Conservation (phyloP, 139 green algal genomes). For the Helicosporidium sp. region DNA sequence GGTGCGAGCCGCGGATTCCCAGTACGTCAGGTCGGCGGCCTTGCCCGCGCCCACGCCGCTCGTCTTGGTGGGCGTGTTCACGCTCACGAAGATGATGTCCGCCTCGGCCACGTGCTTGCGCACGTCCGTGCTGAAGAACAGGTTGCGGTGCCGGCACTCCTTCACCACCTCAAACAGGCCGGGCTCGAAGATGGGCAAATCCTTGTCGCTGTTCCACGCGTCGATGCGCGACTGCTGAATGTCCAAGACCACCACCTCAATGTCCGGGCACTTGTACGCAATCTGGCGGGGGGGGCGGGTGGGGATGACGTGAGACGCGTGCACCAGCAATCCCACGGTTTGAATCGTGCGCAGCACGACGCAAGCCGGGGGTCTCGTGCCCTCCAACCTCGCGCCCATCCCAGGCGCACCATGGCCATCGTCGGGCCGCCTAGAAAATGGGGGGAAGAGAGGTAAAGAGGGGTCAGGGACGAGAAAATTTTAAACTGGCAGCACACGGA, state of each 20-base stretch:
- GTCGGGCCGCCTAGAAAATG: conserved; percentile 28
- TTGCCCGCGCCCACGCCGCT: conserved; percentile 83
- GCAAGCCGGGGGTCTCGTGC: too few species aligned
- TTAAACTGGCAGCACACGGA: too few species aligned
- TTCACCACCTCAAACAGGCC: conserved; percentile 81
- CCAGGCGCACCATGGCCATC: conserved; percentile 39
- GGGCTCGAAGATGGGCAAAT: conserved; percentile 98
- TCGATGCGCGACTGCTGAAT: conserved; percentile 65
- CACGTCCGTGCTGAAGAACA: conserved; percentile 93
- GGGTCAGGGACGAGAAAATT: too few species aligned
- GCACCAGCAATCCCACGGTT: background rate
- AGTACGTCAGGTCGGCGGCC: conserved; percentile 96
- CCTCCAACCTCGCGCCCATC: background rate
- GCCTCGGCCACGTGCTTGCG: conserved; percentile 79
- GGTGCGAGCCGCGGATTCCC: conserved; percentile 84
- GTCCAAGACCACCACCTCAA: conserved; percentile 85
- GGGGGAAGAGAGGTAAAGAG: too few species aligned
- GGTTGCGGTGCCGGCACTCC: conserved; percentile 56
- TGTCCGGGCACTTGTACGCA: conserved; percentile 82
- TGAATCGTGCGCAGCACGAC: too few species aligned
- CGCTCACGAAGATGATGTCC: conserved; percentile 93
- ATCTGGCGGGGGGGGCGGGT: conserved; percentile 25
- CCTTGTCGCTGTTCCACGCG: conserved; percentile 87
- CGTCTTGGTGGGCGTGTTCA: conserved; percentile 98
- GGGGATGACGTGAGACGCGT: background rate